Base-by-base conservation (phyloP, 306 rosid genomes). In the Acacia confusa region DNA sequence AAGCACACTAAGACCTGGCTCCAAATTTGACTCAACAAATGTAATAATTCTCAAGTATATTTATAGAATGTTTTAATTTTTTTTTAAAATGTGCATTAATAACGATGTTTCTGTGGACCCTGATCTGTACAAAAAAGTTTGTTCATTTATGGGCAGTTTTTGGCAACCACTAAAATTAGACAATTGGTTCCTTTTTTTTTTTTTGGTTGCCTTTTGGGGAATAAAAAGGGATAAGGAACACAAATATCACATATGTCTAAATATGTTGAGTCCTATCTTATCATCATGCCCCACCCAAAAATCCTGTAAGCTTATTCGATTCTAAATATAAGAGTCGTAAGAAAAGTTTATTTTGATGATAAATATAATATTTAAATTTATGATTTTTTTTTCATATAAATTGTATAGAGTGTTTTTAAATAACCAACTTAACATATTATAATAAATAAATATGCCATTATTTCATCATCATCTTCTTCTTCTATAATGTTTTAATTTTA, bases 171-270 rank as follows among this genome's bases (percentile, higher is more conserved):
- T 53, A 20, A 6, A 53, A 22, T 9, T 22, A 57, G 14, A 57
- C 0, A 53, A 53, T 6, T 4, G n/a, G n/a, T 6, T 6, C 2
- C 0, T 0, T 1, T 5, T 15, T 1, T n/a, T 7, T 2, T 8
- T 9, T 9, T n/a, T 2, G 22, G 22, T 48, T 16, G 7, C 30
- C 15, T 0, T 6, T 20, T 53, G 22, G 8, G 61, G 61, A 53
- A 6, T 19, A 6, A 19, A 55, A 13, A 20, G 3, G 24, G 24
- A 55, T 8, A 20, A 55, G 61, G 27, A 55, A 20, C 27, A 19
- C 12, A n/a, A 2, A 8, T 3, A n/a, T n/a, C n/a, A 19, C 13
- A n/a, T 8, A 20, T 17, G 3, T 50, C 58, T 6, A 52, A 19
- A 6, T 53, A 0, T 55, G 61, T 1, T 55, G 61, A n/a, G 61